These are phyloP conservation scores for Penicillium glabrum DNA, from an alignment of 2,329 filamentous ascomycete species.

Conservation along the genomic window DNA sequence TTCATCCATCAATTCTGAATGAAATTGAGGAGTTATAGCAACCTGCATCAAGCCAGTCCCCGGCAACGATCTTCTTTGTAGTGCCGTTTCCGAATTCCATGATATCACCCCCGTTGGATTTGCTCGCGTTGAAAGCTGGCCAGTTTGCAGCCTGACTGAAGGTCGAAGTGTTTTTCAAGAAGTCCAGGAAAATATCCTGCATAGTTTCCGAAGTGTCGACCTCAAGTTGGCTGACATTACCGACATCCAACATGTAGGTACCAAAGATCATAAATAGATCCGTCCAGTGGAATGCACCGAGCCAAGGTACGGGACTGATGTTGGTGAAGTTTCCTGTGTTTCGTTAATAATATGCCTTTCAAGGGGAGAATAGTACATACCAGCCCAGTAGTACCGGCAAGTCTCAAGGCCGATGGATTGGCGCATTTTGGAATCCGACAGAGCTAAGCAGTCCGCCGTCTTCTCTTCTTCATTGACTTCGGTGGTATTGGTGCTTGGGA, in stretches of 20 bases:
- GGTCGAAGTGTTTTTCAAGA: conserved; percentile 17
- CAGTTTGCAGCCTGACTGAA: conserved; percentile 6
- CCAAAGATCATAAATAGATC: conserved; percentile 26
- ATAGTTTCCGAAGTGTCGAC: conserved; percentile 17
- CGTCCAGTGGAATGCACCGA: conserved; percentile 45
- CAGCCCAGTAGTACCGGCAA: conserved; percentile 43
- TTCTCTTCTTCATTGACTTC: conserved; percentile 6
- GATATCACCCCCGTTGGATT: conserved; percentile 4
- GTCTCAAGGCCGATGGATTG: conserved; percentile 23
- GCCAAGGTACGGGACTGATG: conserved; percentile 39
- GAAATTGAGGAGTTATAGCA: conserved; percentile 4
- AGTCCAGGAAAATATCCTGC: conserved; percentile 28
- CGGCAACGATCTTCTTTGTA: conserved; percentile 1
- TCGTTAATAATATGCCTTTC: not conserved
- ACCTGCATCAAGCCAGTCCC: conserved; percentile 5
- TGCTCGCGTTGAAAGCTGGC: conserved; percentile 23
- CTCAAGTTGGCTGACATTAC: conserved; percentile 15
- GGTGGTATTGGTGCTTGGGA: conserved; percentile 16
- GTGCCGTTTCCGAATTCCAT: conserved; percentile 9
- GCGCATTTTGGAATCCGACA: conserved; percentile 5
- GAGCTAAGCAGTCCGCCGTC: conserved; percentile 7
- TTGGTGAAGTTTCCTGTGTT: conserved; percentile 38
- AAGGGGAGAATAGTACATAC: conserved; percentile 8
- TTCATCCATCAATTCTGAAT: conserved; percentile 2
- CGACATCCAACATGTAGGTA: conserved; percentile 12